Percentiles rank a stretch among this genome's conserved stretches.
These are phyloP conservation scores for Oryza brachyantha DNA, from an alignment of 176 grass and related monocot species.

Conservation along the genomic window DNA sequence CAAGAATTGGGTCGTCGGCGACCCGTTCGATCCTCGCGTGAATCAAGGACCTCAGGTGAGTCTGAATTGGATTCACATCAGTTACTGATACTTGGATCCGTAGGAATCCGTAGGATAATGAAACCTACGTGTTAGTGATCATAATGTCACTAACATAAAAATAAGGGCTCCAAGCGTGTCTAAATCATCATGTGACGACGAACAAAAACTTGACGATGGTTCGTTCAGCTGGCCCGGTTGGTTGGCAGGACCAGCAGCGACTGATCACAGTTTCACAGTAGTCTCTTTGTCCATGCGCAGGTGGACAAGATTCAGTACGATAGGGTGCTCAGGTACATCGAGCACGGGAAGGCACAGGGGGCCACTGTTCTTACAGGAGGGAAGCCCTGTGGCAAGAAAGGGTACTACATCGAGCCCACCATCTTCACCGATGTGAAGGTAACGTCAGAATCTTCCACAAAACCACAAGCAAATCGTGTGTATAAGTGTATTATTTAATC, in stretches of 20 bases:
- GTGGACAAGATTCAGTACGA: constrained; percentile 51
- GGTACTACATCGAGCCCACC: constrained; percentile 56
- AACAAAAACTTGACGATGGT: too few relatives aligned
- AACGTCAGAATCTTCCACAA: background rate
- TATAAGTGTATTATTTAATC: background rate
- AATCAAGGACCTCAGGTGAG: constrained; percentile 61
- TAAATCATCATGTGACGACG: background rate
- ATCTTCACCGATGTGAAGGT: constrained; percentile 54
- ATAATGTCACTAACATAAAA: too few relatives aligned
- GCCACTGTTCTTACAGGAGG: constrained; percentile 47
- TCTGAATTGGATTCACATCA: too few relatives aligned
- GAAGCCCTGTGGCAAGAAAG: constrained; percentile 32
- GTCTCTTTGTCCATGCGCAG: background rate
- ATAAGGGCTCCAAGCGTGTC: constrained; percentile 53
- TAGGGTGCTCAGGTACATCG: constrained; percentile 45
- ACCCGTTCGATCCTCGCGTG: constrained; percentile 42
- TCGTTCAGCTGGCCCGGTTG: too few relatives aligned
- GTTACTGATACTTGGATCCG: too few relatives aligned
- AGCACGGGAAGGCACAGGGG: constrained; percentile 53
- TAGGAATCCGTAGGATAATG: too few relatives aligned
- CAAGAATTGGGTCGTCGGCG: constrained; percentile 43
- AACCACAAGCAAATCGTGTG: too few relatives aligned
- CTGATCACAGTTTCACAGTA: background rate
- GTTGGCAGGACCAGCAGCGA: background rate
- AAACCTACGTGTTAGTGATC: too few relatives aligned